A percentile compares a stretch with the other conserved stretches of the same genome.
phyloP scores from a whole-genome alignment of 768 basidiomycete species.

The Pleurotus tuber-regium region DNA sequence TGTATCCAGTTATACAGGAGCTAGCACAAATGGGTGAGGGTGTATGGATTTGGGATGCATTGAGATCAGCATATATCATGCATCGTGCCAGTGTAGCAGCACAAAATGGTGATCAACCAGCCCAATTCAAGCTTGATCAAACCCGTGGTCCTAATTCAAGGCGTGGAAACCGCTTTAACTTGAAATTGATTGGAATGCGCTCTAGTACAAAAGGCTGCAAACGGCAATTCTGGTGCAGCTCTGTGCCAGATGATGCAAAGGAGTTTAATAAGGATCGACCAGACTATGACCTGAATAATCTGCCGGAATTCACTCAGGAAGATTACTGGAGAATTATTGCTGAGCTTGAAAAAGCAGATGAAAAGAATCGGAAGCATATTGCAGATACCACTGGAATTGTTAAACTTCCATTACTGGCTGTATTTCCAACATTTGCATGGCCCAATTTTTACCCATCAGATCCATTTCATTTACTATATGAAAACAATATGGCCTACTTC shows the following conservation, averaged over 20 bases:
- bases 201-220: conserved; percentile 19
- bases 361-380: conserved; percentile 17
- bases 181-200: conserved; percentile 22
- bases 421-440: conserved; percentile 27
- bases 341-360: conserved; percentile 16
- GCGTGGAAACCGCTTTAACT: conserved; percentile 27
- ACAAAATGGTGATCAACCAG: conserved; percentile 29
- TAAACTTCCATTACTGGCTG: conserved; percentile 25
- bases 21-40: conserved; percentile 24
- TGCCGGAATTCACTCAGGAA: conserved; percentile 21
- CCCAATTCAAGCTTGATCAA: conserved; percentile 30
- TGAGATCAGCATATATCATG: conserved; percentile 23
- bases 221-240: conserved; percentile 27
- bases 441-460: conserved; percentile 32
- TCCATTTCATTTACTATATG: conserved; percentile 35
- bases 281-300: conserved; percentile 19
- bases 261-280: conserved; percentile 22
- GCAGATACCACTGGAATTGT: conserved; percentile 22
- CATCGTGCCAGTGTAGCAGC: conserved; percentile 17
- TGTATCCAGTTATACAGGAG: conserved; percentile 25
- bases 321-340: conserved; percentile 24
- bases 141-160: conserved; percentile 25
- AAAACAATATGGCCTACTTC: conserved; percentile 27
- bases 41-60: conserved; percentile 32
- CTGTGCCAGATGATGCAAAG: conserved; percentile 17